Evolutionary conservation across 2,329 filamentous ascomycete species (phyloP).

Genomic region (Microdochium paspali): DNA sequence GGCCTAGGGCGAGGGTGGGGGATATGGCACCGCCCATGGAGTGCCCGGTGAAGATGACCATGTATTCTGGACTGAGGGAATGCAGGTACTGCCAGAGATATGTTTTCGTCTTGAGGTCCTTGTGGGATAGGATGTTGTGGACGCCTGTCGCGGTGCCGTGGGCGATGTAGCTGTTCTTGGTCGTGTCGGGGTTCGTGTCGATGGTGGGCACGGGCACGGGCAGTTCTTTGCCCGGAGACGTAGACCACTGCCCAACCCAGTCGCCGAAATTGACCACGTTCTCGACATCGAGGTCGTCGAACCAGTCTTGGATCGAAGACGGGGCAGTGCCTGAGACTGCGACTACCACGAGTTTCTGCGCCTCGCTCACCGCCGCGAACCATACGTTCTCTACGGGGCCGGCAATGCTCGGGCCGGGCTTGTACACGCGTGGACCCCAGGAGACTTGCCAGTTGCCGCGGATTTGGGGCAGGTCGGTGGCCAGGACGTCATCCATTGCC

Average conservation of each 20-base stretch:
- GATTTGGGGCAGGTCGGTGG: not conserved
- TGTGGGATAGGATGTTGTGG: not conserved
- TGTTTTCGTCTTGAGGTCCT: not conserved
- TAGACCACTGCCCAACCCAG: not conserved
- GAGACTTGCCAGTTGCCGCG: not conserved
- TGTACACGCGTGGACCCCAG: slow-evolving; percentile 1
- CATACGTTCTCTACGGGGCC: not conserved
- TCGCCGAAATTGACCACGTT: not conserved
- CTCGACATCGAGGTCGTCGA: not conserved
- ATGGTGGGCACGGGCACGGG: not conserved
- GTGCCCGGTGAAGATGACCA: slow-evolving; percentile 1
- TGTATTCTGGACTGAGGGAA: not conserved
- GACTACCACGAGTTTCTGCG: not conserved
- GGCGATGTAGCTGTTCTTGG: not conserved
- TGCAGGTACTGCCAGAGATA: slow-evolving; percentile 1
- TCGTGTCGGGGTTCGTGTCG: not conserved
- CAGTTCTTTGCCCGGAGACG: not conserved
- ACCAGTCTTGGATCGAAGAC: not conserved
- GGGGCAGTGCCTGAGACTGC: slow-evolving; percentile 1
- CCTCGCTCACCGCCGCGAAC: slow-evolving; percentile 1
- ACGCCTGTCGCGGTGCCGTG: not conserved
- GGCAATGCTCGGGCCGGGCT: not conserved
- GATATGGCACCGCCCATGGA: slow-evolving; percentile 1
- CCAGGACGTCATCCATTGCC: not conserved
- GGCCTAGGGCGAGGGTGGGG: not conserved